Percentiles rank a stretch among this genome's conserved stretches.
Evolutionary conservation across 306 rosid species (phyloP).

Genomic region (Vigna radiata): DNA sequence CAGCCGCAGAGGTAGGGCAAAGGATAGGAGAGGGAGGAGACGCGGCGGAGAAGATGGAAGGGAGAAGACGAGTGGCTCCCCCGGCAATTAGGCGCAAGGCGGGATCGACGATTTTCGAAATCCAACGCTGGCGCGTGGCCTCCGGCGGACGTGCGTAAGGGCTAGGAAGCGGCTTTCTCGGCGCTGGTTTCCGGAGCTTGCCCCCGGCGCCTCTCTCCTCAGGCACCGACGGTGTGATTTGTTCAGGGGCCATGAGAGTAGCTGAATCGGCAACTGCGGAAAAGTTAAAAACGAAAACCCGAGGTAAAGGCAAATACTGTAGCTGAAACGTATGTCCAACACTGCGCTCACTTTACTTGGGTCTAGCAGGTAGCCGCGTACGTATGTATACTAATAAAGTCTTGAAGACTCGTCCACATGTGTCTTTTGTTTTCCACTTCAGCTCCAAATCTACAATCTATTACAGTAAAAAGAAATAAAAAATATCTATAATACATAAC

Average conservation of each 20-base stretch:
- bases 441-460: no score
- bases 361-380: background rate
- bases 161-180: slow-evolving; percentile 41
- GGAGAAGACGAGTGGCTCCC: slow-evolving; percentile 68
- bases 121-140: slow-evolving; percentile 57
- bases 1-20: slow-evolving; percentile 18
- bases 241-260: slow-evolving; percentile 36
- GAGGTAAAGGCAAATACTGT: background rate
- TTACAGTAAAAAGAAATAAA: no score
- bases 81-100: slow-evolving; percentile 72
- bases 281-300: background rate
- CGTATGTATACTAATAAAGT: background rate
- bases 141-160: slow-evolving; percentile 42
- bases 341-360: background rate
- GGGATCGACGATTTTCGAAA: slow-evolving; percentile 80
- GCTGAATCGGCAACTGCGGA: background rate
- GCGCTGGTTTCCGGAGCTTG: slow-evolving; percentile 52
- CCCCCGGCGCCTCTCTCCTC: slow-evolving; percentile 51
- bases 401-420: background rate
- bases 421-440: background rate
- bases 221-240: background rate
- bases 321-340: background rate
- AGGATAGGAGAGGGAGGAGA: slow-evolving; percentile 38
- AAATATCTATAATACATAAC: no score
- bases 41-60: slow-evolving; percentile 57